A percentile compares a stretch with the other conserved stretches of the same genome.
phyloP scores from a whole-genome alignment of 2,329 filamentous ascomycete species.

The Mollisia scopiformis region DNA sequence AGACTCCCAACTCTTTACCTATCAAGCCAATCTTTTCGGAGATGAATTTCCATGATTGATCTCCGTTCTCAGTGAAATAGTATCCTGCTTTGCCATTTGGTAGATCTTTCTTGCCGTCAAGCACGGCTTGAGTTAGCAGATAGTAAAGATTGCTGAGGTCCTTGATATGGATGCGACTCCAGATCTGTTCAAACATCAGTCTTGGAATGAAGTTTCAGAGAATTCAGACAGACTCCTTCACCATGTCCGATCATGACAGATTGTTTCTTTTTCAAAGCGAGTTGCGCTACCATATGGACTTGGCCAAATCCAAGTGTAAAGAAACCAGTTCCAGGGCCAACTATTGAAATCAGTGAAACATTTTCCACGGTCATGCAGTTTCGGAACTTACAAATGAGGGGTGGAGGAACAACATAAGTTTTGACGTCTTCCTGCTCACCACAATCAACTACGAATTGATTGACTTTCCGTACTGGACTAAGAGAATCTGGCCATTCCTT shows the following conservation, averaged over 20 bases:
- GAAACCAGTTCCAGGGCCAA: slow-evolving; percentile 45
- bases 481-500: slow-evolving; percentile 41
- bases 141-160: slow-evolving; percentile 48
- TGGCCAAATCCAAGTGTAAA: slow-evolving; percentile 46
- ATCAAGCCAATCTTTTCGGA: slow-evolving; percentile 40
- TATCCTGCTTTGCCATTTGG: slow-evolving; percentile 43
- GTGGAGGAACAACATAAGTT: slow-evolving; percentile 49
- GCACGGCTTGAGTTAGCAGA: slow-evolving; percentile 38
- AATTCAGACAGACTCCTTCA: slow-evolving; percentile 20
- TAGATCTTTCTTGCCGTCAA: slow-evolving; percentile 34
- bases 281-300: slow-evolving; percentile 40
- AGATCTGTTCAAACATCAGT: slow-evolving; percentile 30
- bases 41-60: slow-evolving; percentile 44
- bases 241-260: slow-evolving; percentile 42
- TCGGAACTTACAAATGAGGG: slow-evolving; percentile 44
- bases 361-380: not conserved
- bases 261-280: slow-evolving; percentile 37
- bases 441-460: slow-evolving; percentile 45
- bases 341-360: not conserved
- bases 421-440: slow-evolving; percentile 45
- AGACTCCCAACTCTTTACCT: slow-evolving; percentile 34
- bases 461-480: slow-evolving; percentile 45
- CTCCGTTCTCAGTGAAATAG: slow-evolving; percentile 46
- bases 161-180: slow-evolving; percentile 48
- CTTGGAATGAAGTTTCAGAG: not conserved